Evolutionary conservation across 2,329 filamentous ascomycete genomes (phyloP), one percentile per base, ranked within the genome.

Genomic region (Ceratocystis smalleyi): DNA sequence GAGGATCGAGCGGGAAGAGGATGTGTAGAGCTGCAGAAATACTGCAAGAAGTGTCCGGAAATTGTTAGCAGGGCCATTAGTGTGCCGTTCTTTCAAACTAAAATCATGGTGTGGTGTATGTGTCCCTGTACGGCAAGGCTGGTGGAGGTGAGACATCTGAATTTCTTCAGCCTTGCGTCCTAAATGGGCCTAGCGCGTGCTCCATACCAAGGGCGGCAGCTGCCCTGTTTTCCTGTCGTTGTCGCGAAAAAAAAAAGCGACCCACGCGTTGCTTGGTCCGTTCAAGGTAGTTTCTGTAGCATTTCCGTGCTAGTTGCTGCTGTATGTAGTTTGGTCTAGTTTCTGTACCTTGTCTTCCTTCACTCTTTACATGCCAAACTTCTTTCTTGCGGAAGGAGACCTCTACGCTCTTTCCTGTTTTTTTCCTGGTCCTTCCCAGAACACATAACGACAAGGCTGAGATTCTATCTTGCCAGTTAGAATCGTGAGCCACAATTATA

Each of bases 251-350:
- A 51, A 32, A 57, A 57, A 57, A 57, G 24, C 54, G 54, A 72
- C 70, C 72, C 73, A 72, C 72, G 71, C 69, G 70, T 70, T 67
- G 66, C 66, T 71, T 71, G 73, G 71, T 70, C 73, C 73, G 70
- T 71, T 69, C 71, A 70, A 61, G 59, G 43, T 19, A 61, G 43
- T 61, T n/a, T 45, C 43, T 19, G 30, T 45, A 47, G 17, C 35
- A 40, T 40, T 40, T 12, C 35, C 12, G 35, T 40, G 10, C 35
- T 40, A 40, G 35, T 43, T 43, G 40, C 35, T 12, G 10, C 35
- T 12, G 35, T 40, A 5, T 40, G 35, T 40, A 40, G 35, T 15
- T 40, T 40, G 27, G 27, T 4, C 27, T 5, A 27, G 27, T 27
- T 27, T 27, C 27, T 3, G 35, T 40, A 40, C 35, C 35, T 40